Base-by-base conservation (phyloP, 140 eudicot species). In the Senecio squalidus region DNA sequence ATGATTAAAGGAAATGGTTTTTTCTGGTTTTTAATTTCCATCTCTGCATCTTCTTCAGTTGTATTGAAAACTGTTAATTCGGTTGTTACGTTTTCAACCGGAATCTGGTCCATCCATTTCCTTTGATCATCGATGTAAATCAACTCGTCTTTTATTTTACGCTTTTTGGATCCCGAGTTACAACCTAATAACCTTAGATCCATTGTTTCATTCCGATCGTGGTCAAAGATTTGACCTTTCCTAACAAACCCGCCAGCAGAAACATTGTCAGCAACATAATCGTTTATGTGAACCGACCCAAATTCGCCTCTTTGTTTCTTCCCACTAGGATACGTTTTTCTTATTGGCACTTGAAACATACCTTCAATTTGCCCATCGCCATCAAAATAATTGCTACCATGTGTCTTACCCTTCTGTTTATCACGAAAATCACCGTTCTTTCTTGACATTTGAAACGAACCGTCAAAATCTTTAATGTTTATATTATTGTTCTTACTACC, bases 1-100 rank as follows among this genome's bases (percentile, higher is more conserved):
- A 90, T 88, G 26, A 93, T 93, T 67, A 80, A 62, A 53, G 60
- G 66, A 53, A 77, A 84, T 3, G 96, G 77, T 68, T 87, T 92
- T 67, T 84, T 87, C 66, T 79, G 95, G 0, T 72, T 74, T 60
- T 77, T 83, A 21, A 30, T 57, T 70, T 91, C 96, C 9, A 63
- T 61, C 31, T 86, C 94, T 25, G 66, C 70, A 23, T 78, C 96
- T 68, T 78, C 90, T 15, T 68, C 72, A 36, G 55, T 60, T 24
- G 53, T 55, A 44, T 81, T 93, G 24, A 54, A 66, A 46, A 64
- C 62, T 22, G 78, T 64, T 25, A 69, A 58, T 55, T 77, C 82
- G 8, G 70, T 46, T 41, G 62, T 50, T 41, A 74, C 80, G 17
- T 66, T 70, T 11, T 64, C 96, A 16, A 46, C 64, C 40, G 80